Percentiles rank a stretch among this genome's conserved stretches.
These are phyloP conservation scores for Lactifluus subvellereus DNA, from an alignment of 768 basidiomycete genomes.

Conservation along the genomic window DNA sequence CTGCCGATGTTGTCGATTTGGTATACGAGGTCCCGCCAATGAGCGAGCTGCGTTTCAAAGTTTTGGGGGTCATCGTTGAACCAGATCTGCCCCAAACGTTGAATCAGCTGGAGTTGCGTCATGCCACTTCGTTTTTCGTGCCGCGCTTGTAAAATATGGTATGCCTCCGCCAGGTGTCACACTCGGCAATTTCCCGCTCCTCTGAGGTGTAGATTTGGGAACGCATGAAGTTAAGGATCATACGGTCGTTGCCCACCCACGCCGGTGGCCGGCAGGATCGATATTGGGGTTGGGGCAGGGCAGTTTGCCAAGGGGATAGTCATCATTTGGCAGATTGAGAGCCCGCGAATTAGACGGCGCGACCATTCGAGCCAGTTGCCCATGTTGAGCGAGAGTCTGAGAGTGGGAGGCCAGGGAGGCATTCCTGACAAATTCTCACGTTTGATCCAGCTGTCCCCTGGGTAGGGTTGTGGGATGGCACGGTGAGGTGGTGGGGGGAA, in stretches of 20 bases:
- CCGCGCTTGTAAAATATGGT: slow-evolving; percentile 12
- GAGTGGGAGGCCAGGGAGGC: not conserved
- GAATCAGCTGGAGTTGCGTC: slow-evolving; percentile 24
- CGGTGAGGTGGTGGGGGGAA: too few species aligned
- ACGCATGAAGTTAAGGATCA: slow-evolving; percentile 6
- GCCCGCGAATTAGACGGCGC: not conserved
- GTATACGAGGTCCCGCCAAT: too few species aligned
- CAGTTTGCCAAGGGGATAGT: not conserved
- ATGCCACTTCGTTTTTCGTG: slow-evolving; percentile 25
- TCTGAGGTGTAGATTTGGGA: not conserved
- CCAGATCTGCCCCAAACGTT: slow-evolving; percentile 23
- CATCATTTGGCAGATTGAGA: not conserved
- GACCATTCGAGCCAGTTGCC: not conserved
- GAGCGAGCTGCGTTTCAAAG: too few species aligned
- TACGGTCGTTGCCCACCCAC: not conserved
- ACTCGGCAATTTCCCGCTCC: not conserved
- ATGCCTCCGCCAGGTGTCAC: slow-evolving; percentile 2
- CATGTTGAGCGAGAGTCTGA: not conserved
- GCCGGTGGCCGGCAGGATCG: not conserved
- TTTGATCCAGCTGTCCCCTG: too few species aligned
- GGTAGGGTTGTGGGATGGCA: too few species aligned
- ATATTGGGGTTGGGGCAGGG: not conserved
- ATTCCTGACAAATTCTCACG: too few species aligned
- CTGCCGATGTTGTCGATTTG: too few species aligned
- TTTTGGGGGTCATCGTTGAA: too few species aligned